Conservation (phyloP, 306 rosid genomes). For the Prunus armeniaca region DNA sequence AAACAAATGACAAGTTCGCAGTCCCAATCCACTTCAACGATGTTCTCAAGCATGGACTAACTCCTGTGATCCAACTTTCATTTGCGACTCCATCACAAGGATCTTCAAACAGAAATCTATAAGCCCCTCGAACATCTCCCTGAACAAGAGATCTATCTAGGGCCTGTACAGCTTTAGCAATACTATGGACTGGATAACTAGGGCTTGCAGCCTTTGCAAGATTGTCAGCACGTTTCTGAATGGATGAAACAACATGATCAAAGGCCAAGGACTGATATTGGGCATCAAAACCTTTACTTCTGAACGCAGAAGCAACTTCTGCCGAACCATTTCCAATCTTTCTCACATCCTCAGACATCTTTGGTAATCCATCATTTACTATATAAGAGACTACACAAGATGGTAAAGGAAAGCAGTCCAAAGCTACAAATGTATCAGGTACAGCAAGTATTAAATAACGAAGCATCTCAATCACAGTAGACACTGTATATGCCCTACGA, state of each 20-base stretch:
- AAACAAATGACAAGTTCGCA: conserved; percentile 50
- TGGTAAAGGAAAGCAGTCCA: conserved; percentile 96
- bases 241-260: conserved; percentile 60
- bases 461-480: conserved; percentile 84
- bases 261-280: conserved; percentile 73
- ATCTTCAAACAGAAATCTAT: conserved; percentile 77
- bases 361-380: conserved; percentile 64
- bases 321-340: conserved; percentile 52
- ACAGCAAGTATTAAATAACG: conserved; percentile 73
- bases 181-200: conserved; percentile 63
- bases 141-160: conserved; percentile 70
- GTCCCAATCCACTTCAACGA: conserved; percentile 80
- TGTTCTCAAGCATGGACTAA: conserved; percentile 77
- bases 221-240: conserved; percentile 63
- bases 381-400: conserved; percentile 59
- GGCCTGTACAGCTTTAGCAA: conserved; percentile 74
- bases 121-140: conserved; percentile 69
- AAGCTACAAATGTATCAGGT: conserved; percentile 88
- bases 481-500: conserved; percentile 74
- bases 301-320: conserved; percentile 45
- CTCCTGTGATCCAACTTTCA: conserved; percentile 74
- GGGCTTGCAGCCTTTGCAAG: conserved; percentile 77
- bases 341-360: conserved; percentile 55
- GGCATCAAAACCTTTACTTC: conserved; percentile 67
- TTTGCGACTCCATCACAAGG: conserved; percentile 54